Percentiles rank a stretch among this genome's conserved stretches.
These are phyloP conservation scores for Endothia cerciana DNA, from an alignment of 2,329 filamentous ascomycete genomes.

Conservation along the genomic window DNA sequence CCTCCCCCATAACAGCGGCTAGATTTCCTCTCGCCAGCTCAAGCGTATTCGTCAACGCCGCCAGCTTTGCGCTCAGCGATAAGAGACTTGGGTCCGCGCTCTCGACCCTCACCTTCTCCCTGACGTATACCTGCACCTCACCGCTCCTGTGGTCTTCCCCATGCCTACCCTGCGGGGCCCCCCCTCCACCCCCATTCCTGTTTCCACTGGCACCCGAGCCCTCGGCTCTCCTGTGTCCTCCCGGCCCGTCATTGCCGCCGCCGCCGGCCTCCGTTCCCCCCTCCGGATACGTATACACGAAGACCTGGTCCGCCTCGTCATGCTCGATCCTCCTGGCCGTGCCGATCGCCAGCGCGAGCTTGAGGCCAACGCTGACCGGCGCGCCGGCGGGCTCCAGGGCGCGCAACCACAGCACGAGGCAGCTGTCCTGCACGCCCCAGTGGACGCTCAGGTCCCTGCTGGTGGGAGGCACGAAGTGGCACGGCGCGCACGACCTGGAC, in stretches of 20 bases:
- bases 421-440: conserved; percentile 70
- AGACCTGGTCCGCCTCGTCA: conserved; percentile 79
- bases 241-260: conserved; percentile 19
- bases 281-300: conserved; percentile 55
- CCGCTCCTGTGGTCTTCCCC: conserved; percentile 6
- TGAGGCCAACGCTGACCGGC: conserved; percentile 64
- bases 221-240: not conserved
- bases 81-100: conserved; percentile 87
- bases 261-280: not conserved
- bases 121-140: conserved; percentile 78
- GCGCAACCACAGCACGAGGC: conserved; percentile 70
- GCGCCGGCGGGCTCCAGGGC: conserved; percentile 70
- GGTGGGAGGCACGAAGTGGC: conserved; percentile 47
- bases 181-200: not conserved
- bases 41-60: conserved; percentile 75
- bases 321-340: conserved; percentile 68
- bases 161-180: not conserved
- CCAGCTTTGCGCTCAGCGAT: conserved; percentile 80
- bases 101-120: conserved; percentile 88
- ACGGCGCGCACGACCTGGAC: conserved; percentile 46
- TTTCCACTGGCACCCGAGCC: conserved; percentile 32
- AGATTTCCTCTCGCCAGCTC: conserved; percentile 72
- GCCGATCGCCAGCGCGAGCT: conserved; percentile 71
- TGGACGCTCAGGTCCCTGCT: conserved; percentile 74
- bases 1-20: conserved; percentile 75